Base-by-base conservation (phyloP, 129 eudicot genomes). In the Centella asiatica region DNA sequence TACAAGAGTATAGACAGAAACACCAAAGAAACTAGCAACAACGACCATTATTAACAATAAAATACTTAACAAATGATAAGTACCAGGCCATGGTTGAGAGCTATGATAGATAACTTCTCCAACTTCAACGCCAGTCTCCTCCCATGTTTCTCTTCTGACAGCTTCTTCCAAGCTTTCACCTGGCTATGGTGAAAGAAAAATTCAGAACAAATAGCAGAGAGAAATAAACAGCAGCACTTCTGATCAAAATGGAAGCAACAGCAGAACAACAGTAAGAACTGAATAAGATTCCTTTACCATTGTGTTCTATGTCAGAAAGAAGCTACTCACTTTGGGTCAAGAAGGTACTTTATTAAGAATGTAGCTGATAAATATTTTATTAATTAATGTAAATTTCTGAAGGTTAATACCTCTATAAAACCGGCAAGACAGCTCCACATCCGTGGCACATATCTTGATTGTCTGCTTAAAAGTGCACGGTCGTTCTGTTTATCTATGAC, bases 61-160 rank as follows among this genome's bases (percentile, higher is more conserved):
- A 65, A 19, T 36, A 36, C 26, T 51, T 3, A 33, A 56, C 44
- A 19, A 73, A 34, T 39, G 50, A 55, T 44, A 36, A 51, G 53
- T 69, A 90, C 97, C 95, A 1, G 95, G 98, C 95, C 95, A 90
- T 42, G 94, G 98, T 78, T 87, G 98, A 71, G 98, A 90, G 70
- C 95, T 84, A 74, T 87, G 95, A 64, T 87, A 90, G 64, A 84
- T 70, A 60, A 90, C 94, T 69, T 90, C 94, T 32, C 95, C 98
- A 67, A 90, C 95, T 72, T 90, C 84, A 76, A 87, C 80, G 56
- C 90, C 98, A 26, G 94, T 66, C 78, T 90, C 98, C 74, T 92
- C 98, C 85, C 80, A 87, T 44, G 98, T 92, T 77, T 92, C 98
- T 76, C 98, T 87, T 67, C 94, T 90, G 66, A 90, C 94, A 2